phyloP scores from a whole-genome alignment of 768 basidiomycete species.

The Exidia glandulosa region DNA sequence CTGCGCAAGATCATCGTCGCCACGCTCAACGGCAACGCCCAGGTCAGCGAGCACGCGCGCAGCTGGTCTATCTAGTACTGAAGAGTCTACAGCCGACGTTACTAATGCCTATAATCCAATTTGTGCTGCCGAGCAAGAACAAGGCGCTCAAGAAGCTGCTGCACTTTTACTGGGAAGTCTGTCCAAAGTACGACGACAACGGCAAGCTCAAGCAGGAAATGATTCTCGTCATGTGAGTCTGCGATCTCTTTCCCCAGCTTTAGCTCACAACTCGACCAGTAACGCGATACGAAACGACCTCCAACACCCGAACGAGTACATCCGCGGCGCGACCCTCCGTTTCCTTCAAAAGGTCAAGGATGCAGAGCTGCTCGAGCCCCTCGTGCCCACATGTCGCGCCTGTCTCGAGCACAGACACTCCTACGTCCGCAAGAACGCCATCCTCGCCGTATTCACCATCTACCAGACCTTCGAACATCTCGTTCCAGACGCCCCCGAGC shows the following conservation, averaged over 20 bases:
- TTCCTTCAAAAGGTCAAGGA: conserved; percentile 97
- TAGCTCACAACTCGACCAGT: conserved; percentile 27
- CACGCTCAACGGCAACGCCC: conserved; percentile 89
- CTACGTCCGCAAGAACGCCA: conserved; percentile 96
- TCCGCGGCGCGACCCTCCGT: conserved; percentile 92
- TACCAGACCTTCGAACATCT: conserved; percentile 90
- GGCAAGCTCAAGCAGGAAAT: conserved; percentile 99
- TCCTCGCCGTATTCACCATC: conserved; percentile 91
- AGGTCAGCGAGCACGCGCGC: conserved; percentile 38
- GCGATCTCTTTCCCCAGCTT: conserved; percentile 5
- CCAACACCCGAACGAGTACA: conserved; percentile 99
- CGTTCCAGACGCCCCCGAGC: conserved; percentile 91
- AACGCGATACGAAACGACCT: conserved; percentile 98
- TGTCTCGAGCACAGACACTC: conserved; percentile 97
- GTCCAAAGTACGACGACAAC: conserved; percentile 92
- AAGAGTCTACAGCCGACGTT: conserved; percentile 53
- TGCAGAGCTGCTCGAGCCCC: conserved; percentile 86
- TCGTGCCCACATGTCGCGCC: conserved; percentile 84
- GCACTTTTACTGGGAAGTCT: conserved; percentile 95
- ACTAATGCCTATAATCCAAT: conserved; percentile 98
- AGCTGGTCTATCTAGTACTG: neutral
- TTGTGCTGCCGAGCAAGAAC: conserved; percentile 87
- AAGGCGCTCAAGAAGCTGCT: conserved; percentile 96
- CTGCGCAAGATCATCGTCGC: conserved; percentile 88
- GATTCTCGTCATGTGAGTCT: conserved; percentile 91